Evolutionary conservation across 1,284 basidiomycete genomes (phyloP).

Genomic region (Sporisorium scitamineum): DNA sequence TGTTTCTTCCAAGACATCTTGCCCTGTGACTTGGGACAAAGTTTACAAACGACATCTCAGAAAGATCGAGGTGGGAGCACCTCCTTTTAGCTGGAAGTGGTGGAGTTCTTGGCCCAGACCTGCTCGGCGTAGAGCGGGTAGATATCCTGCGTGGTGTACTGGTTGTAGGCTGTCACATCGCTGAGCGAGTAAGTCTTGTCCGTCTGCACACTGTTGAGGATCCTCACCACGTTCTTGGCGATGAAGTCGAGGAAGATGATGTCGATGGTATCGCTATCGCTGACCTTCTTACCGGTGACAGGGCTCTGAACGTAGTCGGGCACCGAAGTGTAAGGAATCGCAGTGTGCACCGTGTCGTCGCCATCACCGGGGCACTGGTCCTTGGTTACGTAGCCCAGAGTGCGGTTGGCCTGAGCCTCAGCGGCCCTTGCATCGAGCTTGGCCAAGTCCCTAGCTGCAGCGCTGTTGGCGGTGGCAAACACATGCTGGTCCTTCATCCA

Average conservation of each 20-base stretch:
- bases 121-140: constrained; percentile 60
- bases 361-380: constrained; percentile 54
- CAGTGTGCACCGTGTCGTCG: constrained; percentile 61
- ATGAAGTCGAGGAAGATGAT: constrained; percentile 60
- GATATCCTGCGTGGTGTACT: constrained; percentile 63
- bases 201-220: constrained; percentile 40
- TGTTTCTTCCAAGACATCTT: too few species aligned
- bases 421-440: constrained; percentile 26
- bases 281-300: constrained; percentile 12
- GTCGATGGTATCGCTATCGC: constrained; percentile 34
- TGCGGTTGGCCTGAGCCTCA: constrained; percentile 18
- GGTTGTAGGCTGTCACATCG: constrained; percentile 54
- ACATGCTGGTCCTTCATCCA: constrained; percentile 40
- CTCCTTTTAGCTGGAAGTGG: background rate
- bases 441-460: constrained; percentile 22
- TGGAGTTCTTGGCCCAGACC: constrained; percentile 43
- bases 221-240: constrained; percentile 36
- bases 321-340: constrained; percentile 44
- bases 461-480: background rate
- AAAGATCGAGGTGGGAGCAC: background rate
- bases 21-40: too few species aligned
- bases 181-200: constrained; percentile 36
- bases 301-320: constrained; percentile 62
- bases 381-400: constrained; percentile 66
- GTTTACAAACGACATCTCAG: background rate